A percentile compares a stretch with the other conserved stretches of the same genome.
Evolutionary conservation across 108 stramenopile genomes (phyloP).

Genomic region (Nannochloropsis salina): DNA sequence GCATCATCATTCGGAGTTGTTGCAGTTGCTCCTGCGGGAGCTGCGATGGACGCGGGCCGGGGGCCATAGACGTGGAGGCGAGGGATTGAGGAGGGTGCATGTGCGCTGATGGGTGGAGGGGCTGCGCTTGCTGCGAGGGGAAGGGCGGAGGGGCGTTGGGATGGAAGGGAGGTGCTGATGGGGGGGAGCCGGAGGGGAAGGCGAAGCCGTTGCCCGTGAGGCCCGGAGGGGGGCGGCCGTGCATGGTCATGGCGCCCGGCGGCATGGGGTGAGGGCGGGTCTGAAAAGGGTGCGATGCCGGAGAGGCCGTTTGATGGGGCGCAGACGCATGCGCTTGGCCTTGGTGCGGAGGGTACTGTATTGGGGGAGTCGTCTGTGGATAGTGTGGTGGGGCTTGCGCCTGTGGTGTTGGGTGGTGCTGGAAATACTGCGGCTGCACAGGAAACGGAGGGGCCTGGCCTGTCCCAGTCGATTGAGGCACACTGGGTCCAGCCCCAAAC

Average conservation of each 20-base stretch:
- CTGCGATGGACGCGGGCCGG: background rate
- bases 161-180: background rate
- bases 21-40: background rate
- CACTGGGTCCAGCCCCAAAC: background rate
- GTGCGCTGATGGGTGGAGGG: background rate
- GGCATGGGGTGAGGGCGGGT: background rate
- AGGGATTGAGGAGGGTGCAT: background rate
- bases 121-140: background rate
- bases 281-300: background rate
- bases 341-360: background rate
- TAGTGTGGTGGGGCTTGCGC: background rate
- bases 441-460: background rate
- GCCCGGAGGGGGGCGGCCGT: background rate
- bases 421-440: background rate
- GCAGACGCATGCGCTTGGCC: background rate
- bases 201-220: constrained; percentile 18
- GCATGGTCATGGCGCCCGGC: background rate
- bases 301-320: no score
- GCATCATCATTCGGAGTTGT: background rate
- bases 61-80: background rate
- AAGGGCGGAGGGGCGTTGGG: background rate
- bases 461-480: no score
- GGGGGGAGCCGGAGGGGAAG: constrained; percentile 14
- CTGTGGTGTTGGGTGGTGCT: background rate
- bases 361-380: background rate